A percentile compares a stretch with the other conserved stretches of the same genome.
These are phyloP conservation scores for Trichoderma afroharzianum DNA, from an alignment of 2,329 filamentous ascomycete genomes.

Conservation along the genomic window DNA sequence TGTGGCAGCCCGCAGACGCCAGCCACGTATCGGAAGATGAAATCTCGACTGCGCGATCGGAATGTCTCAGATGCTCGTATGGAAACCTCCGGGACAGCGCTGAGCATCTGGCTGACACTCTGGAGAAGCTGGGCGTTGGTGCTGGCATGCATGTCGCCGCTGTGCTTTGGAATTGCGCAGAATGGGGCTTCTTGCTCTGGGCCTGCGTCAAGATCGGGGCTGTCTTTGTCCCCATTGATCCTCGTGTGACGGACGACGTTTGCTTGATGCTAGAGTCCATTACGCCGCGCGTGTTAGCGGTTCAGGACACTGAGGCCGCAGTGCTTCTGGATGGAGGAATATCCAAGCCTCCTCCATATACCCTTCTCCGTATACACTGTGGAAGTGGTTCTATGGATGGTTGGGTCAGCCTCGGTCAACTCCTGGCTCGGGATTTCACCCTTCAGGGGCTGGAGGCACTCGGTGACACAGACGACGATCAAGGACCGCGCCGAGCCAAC, in stretches of 20 bases:
- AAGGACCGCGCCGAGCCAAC: conserved; percentile 6
- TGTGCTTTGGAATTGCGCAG: conserved; percentile 36
- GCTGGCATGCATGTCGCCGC: conserved; percentile 31
- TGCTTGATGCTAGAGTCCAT: conserved; percentile 24
- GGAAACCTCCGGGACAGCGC: conserved; percentile 24
- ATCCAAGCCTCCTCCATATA: not conserved
- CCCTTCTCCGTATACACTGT: conserved; percentile 25
- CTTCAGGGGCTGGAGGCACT: not conserved
- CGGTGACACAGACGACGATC: conserved; percentile 6
- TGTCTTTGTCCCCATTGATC: conserved; percentile 35
- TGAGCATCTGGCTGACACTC: conserved; percentile 25
- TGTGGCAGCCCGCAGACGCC: conserved; percentile 30
- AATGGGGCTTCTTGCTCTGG: conserved; percentile 40
- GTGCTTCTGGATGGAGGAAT: conserved; percentile 18
- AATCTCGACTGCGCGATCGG: not conserved
- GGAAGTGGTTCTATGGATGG: conserved; percentile 17
- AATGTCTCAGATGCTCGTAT: conserved; percentile 32
- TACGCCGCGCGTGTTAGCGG: conserved; percentile 31
- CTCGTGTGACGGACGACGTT: conserved; percentile 25
- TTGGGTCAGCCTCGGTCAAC: conserved; percentile 23
- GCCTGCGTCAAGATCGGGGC: conserved; percentile 33
- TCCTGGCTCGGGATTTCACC: conserved; percentile 8
- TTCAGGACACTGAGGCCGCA: conserved; percentile 28
- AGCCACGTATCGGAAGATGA: not conserved
- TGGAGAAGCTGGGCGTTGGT: conserved; percentile 25